Evolutionary conservation across 306 rosid species (phyloP), one percentile per base, ranked within the genome.

Genomic region (Malus sieversii): DNA sequence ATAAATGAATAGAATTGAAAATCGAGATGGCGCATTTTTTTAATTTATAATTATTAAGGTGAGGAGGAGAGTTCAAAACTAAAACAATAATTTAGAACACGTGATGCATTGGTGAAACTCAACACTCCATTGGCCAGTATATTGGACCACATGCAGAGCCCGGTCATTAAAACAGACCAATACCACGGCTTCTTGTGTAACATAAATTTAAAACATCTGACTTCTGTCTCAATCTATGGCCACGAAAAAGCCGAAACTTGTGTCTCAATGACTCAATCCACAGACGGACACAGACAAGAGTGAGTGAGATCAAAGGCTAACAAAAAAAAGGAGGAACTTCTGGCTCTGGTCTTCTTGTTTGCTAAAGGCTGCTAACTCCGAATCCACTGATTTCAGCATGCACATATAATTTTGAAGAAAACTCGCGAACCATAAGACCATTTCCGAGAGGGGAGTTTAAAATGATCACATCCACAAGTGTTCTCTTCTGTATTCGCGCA

Each of bases 401-500:
- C 77, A 62, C 63, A 69, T 83, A 85, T 82, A 83, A 75, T 60
- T 51, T 73, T 48, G 82, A 84, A 63, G 81, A 79, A 51, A 68
- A 75, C 75, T 64, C 73, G 5, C 1, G 27, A 60, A 61, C 19
- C 66, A 20, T 9, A 48, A 1, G 75, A 69, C 66, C 62, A 33
- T 20, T 8, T 67, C 46, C 42, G 14, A n/a, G 55, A 13, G 52
- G 19, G 45, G 23, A 23, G 58, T 72, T 38, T 7, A 51, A 25
- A 48, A 48, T 11, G 27, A 74, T 62, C 80, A 69, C 35, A 82
- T 75, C 83, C 89, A 85, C 80, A 88, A 70, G 72, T 87, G 87
- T 59, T 84, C 91, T 84, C 88, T 85, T 46, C 87, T 62, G 80
- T 88, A 91, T 84, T 93, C 97, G 0, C 96, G 96, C 30, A 91